Conservation (phyloP, 257 asterid species). For the Anisodus tanguticus region DNA sequence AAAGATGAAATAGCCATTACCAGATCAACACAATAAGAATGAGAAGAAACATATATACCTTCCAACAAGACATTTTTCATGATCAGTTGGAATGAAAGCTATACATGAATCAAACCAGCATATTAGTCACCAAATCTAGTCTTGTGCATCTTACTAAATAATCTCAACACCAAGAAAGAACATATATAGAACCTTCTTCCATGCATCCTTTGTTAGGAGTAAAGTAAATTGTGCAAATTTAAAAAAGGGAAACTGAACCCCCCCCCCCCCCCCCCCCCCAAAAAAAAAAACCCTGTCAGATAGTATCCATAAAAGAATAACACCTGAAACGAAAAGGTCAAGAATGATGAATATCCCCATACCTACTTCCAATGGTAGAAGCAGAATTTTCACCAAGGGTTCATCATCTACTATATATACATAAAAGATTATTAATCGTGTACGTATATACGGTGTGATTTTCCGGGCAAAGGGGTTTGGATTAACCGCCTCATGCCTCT, state of each 20-base stretch:
- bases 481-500: background rate
- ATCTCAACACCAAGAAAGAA: background rate
- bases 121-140: conserved; percentile 1
- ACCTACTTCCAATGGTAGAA: background rate
- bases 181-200: background rate
- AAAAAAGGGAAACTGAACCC: background rate
- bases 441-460: background rate
- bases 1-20: background rate
- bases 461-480: background rate
- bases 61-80: background rate
- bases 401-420: background rate
- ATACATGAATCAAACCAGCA: background rate
- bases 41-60: background rate
- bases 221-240: background rate
- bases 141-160: background rate
- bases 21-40: conserved; percentile 29
- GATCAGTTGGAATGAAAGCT: background rate
- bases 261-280: conserved; percentile 35
- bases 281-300: conserved; percentile 35
- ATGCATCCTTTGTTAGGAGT: background rate
- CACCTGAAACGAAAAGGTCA: background rate
- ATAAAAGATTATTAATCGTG: background rate
- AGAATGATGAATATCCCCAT: background rate
- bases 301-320: conserved; percentile 27
- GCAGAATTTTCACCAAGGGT: background rate